Conservation (phyloP, 139 green algal species). For the Mesostigma viride region DNA sequence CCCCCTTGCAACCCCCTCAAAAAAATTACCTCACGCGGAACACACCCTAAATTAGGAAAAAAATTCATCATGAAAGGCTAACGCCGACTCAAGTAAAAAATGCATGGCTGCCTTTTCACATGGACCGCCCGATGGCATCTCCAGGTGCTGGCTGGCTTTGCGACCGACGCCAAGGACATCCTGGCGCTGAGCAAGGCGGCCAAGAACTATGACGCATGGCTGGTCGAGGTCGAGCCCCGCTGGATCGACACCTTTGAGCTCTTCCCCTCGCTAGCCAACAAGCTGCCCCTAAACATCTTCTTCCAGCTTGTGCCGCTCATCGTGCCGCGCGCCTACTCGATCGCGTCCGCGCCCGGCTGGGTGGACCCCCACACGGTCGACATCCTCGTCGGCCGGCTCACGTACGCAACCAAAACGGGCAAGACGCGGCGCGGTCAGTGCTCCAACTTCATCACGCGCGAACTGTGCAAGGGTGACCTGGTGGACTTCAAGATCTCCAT, state of each 20-base stretch:
- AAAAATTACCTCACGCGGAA: too few relatives aligned
- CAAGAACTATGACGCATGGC: too few relatives aligned
- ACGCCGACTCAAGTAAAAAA: too few relatives aligned
- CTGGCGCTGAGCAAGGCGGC: too few relatives aligned
- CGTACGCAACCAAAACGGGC: conserved; percentile 10
- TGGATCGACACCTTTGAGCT: conserved; percentile 27
- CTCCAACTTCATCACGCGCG: conserved; percentile 14
- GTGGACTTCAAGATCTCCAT: not conserved
- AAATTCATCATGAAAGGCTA: too few relatives aligned
- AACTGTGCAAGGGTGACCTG: not conserved
- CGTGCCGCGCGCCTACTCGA: conserved; percentile 30
- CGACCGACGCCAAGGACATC: too few relatives aligned
- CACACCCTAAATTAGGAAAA: too few relatives aligned
- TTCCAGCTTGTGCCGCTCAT: conserved; percentile 19
- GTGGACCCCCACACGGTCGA: too few relatives aligned
- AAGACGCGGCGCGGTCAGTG: conserved; percentile 13
- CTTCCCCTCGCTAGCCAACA: conserved; percentile 20
- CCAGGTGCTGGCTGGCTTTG: too few relatives aligned
- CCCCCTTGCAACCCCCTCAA: too few relatives aligned
- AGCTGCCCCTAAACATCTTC: conserved; percentile 11
- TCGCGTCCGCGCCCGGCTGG: not conserved
- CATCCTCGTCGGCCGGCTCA: conserved; percentile 10
- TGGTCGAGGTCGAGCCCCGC: not conserved
- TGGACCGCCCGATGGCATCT: too few relatives aligned
- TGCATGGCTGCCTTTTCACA: too few relatives aligned